Percentiles rank a stretch among this genome's conserved stretches.
Conservation (phyloP, 2,329 filamentous ascomycete genomes). For the Diaporthe sp. region DNA sequence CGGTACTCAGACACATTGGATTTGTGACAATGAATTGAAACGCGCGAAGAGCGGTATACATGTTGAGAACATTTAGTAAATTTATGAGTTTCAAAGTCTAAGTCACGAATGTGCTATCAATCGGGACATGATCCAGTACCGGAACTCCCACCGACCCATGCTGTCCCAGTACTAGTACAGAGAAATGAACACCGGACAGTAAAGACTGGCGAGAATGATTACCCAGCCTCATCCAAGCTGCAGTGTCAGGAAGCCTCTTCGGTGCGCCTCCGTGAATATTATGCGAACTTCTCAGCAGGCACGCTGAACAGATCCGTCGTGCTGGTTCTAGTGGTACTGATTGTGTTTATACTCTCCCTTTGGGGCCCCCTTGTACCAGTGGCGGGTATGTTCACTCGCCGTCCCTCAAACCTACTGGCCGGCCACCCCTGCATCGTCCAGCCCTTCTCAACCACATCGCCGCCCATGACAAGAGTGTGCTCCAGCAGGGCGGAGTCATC, state of each 20-base stretch:
- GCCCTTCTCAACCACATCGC: slow-evolving; percentile 62
- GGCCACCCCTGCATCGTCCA: slow-evolving; percentile 67
- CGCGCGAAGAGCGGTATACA: not conserved
- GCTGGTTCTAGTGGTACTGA: not conserved
- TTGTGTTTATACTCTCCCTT: not conserved
- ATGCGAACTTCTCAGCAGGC: not conserved
- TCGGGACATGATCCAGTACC: not conserved
- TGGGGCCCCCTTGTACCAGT: not conserved
- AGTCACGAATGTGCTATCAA: not conserved
- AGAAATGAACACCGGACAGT: not conserved
- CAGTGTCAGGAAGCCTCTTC: not conserved
- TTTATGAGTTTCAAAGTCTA: not conserved
- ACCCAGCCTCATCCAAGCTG: not conserved
- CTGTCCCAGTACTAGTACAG: not conserved
- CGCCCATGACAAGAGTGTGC: slow-evolving; percentile 67
- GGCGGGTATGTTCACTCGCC: not conserved
- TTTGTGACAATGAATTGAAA: too few species aligned
- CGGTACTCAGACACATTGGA: too few species aligned
- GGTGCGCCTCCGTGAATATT: not conserved
- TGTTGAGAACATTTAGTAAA: not conserved
- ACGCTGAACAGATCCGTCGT: not conserved
- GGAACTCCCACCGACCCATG: not conserved
- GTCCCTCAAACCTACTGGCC: slow-evolving; percentile 51
- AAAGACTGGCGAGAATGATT: not conserved
- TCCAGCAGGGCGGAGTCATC: slow-evolving; percentile 64